Evolutionary conservation across 192 early-diverging fungal species (phyloP), one percentile per base, ranked within the genome.

Genomic region (Globomyces pollinis-pini): DNA sequence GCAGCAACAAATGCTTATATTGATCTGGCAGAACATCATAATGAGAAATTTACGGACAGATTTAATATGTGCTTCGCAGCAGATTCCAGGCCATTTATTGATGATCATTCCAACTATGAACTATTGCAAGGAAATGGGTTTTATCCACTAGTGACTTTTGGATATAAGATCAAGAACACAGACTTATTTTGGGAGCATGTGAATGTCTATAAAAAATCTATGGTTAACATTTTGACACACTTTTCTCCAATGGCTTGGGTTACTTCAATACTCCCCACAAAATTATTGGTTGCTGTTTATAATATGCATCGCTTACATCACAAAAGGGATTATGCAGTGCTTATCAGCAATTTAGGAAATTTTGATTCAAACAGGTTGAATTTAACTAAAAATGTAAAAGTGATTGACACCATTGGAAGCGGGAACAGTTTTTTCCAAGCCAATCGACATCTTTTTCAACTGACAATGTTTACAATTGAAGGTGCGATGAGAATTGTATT

Each of bases 151-250:
- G n/a, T n/a, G n/a, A n/a, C n/a, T n/a, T n/a, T n/a, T n/a, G n/a
- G n/a, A n/a, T 47, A 47, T 26, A 21, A 47, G 11, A 47, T 47
- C 23, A 47, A 21, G 29, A 23, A 20, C 12, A 21, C 8, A 5
- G 53, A 55, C 29, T 35, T 12, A 2, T 55, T 55, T 26, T 55
- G 53, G 53, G 32, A 24, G 0, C 53, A 55, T 24, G 53, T 28
- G 12, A 55, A 55, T 12, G 4, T 33, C 9, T 34, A 28, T 15
- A 55, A 34, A 41, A 9, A 55, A 24, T 28, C 7, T 28, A 47
- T 47, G 44, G 29, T 55, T 18, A 9, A 33, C 8, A 24, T 38
- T 2, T 23, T 55, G 16, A 55, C 31, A 0, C 53, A 6, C 7
- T 35, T 5, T 23, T 28, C 21, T 13, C 29, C n/a, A 4, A 38